Base-by-base conservation (phyloP, 1,284 basidiomycete genomes). In the Amylostereum chailletii region DNA sequence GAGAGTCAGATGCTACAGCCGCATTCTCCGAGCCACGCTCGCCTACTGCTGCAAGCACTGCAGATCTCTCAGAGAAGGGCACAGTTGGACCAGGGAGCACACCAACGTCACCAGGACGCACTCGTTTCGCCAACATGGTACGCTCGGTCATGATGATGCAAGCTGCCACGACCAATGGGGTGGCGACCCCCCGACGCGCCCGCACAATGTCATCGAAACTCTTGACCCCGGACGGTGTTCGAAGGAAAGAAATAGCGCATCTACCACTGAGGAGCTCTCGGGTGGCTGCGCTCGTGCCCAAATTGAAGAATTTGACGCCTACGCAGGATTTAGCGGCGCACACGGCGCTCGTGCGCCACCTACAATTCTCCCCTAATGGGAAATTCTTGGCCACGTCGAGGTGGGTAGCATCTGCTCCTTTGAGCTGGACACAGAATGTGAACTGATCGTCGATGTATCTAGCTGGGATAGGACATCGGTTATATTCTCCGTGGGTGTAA, bases 401-500 rank as follows among this genome's bases (percentile, higher is more conserved):
- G 80, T 81, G 52, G 31, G 65, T 50, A 33, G 39, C n/a, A 2
- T 34, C 19, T 4, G 2, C 41, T 46, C 40, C 26, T 5, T 19
- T 6, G 45, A 31, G 47, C 3, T 27, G 32, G 29, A 34, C 4
- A 33, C 26, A 11, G 11, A 30, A 19, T 27, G 32, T 10, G 26
- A 9, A 40, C 42, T 56, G 42, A 53, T 31, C 30, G 33, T 42
- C 6, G 32, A 50, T 44, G 26, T 40, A 29, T 42, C 19, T 50
- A 87, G 85, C 56, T 90, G 86, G 87, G 86, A 90, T 60, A 70
- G 79, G 52, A 89, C 86, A 0, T 82, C 83, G 0, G 72, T 83
- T 27, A 80, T 90, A 44, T 88, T 86, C 66, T 76, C 73, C 52
- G 81, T 88, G 27, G 81, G 76, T 48, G 83, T 82, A 60, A 59